Evolutionary conservation across 345 rosid genomes (phyloP), one percentile per base, ranked within the genome.

Genomic region (Moricandia moricandioides): DNA sequence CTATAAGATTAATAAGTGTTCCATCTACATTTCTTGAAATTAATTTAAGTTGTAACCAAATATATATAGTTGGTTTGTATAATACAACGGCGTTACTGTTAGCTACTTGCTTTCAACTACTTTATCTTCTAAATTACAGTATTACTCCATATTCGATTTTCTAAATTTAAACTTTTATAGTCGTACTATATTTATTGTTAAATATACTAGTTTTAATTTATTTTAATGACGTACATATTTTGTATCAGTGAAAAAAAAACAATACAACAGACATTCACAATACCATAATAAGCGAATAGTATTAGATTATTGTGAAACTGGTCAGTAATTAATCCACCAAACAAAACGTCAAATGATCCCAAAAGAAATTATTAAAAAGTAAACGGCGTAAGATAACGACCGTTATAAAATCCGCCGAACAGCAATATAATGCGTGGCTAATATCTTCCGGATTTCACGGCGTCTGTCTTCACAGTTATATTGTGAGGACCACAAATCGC

Each of bases 241-340:
- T 35, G 30, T 17, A 34, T 17, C 31, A 56, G 27, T 30, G 24
- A 31, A 58, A 69, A 76, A 14, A 31, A 58, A 69, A 76, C 5
- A 76, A 69, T 49, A 49, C 3, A 76, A 76, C 75, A 76, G 27
- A 76, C 75, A 76, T 76, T 69, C 80, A 63, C 80, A 63, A 69
- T 62, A 39, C 47, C 34, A 52, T 52, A 10, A 40, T 37, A 62
- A 62, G 40, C 55, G 60, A 76, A 70, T 30, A 54, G 69, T 62
- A 8, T 43, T 75, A 37, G 74, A 69, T 54, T 62, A 54, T 6
- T 1, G 79, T 76, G 74, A 76, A 61, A 69, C 9, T 52, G 45
- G 60, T 14, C 29, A 67, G n/a, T 21, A 47, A 16, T n/a, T 12
- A 26, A 40, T 35, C 21, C 62, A 49, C 62, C 73, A 6, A 63